A percentile compares a stretch with the other conserved stretches of the same genome.
Evolutionary conservation across 805 yeast species (phyloP).

Genomic region (Kluyveromyces lactis): DNA sequence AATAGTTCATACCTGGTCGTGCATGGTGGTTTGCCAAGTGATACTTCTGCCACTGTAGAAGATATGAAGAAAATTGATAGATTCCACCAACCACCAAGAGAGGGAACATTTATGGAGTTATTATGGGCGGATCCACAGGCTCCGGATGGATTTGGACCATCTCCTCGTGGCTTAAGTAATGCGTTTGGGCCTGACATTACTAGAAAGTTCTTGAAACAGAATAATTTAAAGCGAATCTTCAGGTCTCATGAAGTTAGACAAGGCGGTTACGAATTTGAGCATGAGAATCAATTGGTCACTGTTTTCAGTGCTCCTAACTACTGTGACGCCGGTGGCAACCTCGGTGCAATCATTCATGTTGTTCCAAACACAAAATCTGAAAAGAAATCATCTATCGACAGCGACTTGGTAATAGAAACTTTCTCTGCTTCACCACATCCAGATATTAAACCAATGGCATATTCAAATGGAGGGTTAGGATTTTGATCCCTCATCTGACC

Average conservation of each 20-base stretch:
- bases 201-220: slow-evolving; percentile 59
- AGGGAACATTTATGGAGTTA: slow-evolving; percentile 92
- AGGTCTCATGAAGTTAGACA: slow-evolving; percentile 94
- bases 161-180: slow-evolving; percentile 90
- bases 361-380: slow-evolving; percentile 35
- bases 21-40: slow-evolving; percentile 93
- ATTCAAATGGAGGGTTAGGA: slow-evolving; percentile 45
- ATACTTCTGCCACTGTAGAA: slow-evolving; percentile 58
- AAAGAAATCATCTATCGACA: slow-evolving; percentile 20
- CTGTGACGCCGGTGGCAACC: slow-evolving; percentile 86
- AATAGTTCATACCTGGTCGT: slow-evolving; percentile 75
- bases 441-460: slow-evolving; percentile 89
- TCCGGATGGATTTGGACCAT: slow-evolving; percentile 68
- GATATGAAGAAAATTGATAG: slow-evolving; percentile 70
- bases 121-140: slow-evolving; percentile 96
- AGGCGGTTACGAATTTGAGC: slow-evolving; percentile 85
- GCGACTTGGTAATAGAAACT: slow-evolving; percentile 44
- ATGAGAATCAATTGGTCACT: slow-evolving; percentile 76
- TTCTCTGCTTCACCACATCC: slow-evolving; percentile 89
- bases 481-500: too few species aligned
- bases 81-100: slow-evolving; percentile 79
- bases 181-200: slow-evolving; percentile 98
- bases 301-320: slow-evolving; percentile 98
- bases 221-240: slow-evolving; percentile 69
- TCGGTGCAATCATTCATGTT: slow-evolving; percentile 83